Percentiles rank a stretch among this genome's conserved stretches.
Evolutionary conservation across 192 early-diverging fungal species (phyloP).

Genomic region (Rhizophlyctis rosea): DNA sequence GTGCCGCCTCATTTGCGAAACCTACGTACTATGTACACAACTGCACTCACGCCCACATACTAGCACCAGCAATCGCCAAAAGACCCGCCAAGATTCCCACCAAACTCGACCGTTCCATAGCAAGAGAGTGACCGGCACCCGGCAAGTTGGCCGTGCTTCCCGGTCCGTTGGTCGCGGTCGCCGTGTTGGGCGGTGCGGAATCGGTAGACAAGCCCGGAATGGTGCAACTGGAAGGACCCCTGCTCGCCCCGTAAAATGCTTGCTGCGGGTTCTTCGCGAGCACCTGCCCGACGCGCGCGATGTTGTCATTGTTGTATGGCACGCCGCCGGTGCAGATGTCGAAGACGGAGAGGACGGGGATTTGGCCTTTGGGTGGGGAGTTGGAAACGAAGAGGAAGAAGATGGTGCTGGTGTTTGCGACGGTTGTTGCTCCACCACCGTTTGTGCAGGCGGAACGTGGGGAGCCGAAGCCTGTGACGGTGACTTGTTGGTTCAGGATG

Average conservation of each 20-base stretch:
- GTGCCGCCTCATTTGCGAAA: too few relatives aligned
- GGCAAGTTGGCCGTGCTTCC: background rate
- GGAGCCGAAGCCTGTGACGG: slow-evolving; percentile 13
- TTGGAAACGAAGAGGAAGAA: slow-evolving; percentile 11
- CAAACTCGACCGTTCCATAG: too few relatives aligned
- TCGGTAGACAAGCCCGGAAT: slow-evolving; percentile 2
- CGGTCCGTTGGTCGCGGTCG: background rate
- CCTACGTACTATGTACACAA: too few relatives aligned
- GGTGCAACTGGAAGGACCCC: slow-evolving; percentile 1
- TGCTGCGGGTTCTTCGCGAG: background rate
- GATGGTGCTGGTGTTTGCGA: background rate
- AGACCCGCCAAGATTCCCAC: too few relatives aligned
- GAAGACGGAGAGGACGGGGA: slow-evolving; percentile 13
- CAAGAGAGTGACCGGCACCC: too few relatives aligned
- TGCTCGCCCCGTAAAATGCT: background rate
- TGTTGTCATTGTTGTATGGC: background rate
- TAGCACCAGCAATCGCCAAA: too few relatives aligned
- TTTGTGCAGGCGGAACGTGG: slow-evolving; percentile 1
- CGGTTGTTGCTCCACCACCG: background rate
- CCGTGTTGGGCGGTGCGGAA: background rate
- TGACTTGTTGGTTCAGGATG: background rate
- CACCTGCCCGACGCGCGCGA: background rate
- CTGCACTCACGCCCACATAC: too few relatives aligned
- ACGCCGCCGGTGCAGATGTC: slow-evolving; percentile 9
- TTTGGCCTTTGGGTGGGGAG: slow-evolving; percentile 1